A percentile compares a stretch with the other conserved stretches of the same genome.
These are phyloP conservation scores for Pythium graminicola DNA, from an alignment of 352 stramenopile species.

Conservation along the genomic window DNA sequence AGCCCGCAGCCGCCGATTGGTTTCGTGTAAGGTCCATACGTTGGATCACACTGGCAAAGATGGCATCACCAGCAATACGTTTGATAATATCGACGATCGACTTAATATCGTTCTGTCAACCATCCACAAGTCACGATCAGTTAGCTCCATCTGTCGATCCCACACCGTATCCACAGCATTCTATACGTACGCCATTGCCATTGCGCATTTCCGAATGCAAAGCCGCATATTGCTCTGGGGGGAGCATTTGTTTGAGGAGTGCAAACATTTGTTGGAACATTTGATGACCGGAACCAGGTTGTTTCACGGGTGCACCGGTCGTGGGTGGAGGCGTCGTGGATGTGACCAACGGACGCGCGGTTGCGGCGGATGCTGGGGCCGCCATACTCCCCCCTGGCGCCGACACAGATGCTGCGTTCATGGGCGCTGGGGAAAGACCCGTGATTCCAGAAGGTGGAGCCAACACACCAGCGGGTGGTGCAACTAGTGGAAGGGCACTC, in stretches of 20 bases:
- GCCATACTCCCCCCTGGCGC: slow-evolving; percentile 16
- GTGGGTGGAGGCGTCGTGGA: neutral
- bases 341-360: slow-evolving; percentile 1
- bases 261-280: slow-evolving; percentile 87
- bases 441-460: neutral
- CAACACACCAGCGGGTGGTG: slow-evolving; percentile 11
- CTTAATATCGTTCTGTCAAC: slow-evolving; percentile 72
- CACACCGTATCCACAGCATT: neutral
- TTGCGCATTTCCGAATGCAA: slow-evolving; percentile 81
- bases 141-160: neutral
- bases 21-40: slow-evolving; percentile 73
- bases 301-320: slow-evolving; percentile 24
- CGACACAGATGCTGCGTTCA: slow-evolving; percentile 11
- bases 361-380: slow-evolving; percentile 11
- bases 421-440: slow-evolving; percentile 11
- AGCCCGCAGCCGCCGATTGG: slow-evolving; percentile 36
- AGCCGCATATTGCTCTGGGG: slow-evolving; percentile 71
- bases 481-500: slow-evolving; percentile 13
- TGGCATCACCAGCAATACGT: slow-evolving; percentile 69
- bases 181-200: slow-evolving; percentile 50
- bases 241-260: slow-evolving; percentile 76
- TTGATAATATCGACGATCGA: slow-evolving; percentile 87
- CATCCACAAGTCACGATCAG: neutral
- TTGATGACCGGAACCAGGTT: slow-evolving; percentile 62
- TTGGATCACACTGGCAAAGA: slow-evolving; percentile 76